phyloP scores from a whole-genome alignment of 371 early-diverging fungal species.

The Actinomortierella wolfii region DNA sequence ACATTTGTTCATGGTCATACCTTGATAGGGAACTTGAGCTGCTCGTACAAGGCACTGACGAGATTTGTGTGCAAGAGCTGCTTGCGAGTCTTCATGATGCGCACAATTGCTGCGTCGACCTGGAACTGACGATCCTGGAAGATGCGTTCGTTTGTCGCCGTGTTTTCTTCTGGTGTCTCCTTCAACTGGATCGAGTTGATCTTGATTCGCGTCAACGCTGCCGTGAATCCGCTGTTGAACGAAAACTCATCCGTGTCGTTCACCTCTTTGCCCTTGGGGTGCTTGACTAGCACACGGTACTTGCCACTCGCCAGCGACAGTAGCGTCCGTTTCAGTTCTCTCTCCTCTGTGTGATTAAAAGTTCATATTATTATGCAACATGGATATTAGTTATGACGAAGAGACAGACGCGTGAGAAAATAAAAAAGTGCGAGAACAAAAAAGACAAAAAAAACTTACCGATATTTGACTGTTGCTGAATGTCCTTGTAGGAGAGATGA shows the following conservation, averaged over 20 bases:
- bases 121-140: slow-evolving; percentile 82
- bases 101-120: slow-evolving; percentile 94
- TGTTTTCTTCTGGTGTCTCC: slow-evolving; percentile 76
- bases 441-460: slow-evolving; percentile 42
- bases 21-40: slow-evolving; percentile 80
- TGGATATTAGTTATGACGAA: neutral
- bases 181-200: slow-evolving; percentile 81
- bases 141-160: slow-evolving; percentile 73
- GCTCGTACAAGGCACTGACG: slow-evolving; percentile 71
- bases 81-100: slow-evolving; percentile 92
- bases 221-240: slow-evolving; percentile 72
- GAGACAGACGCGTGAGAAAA: neutral
- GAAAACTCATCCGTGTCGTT: slow-evolving; percentile 66
- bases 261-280: slow-evolving; percentile 55
- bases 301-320: slow-evolving; percentile 87
- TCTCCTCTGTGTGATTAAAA: slow-evolving; percentile 56
- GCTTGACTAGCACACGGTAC: slow-evolving; percentile 73
- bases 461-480: slow-evolving; percentile 63
- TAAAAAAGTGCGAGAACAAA: neutral
- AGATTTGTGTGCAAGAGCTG: slow-evolving; percentile 68
- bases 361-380: neutral
- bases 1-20: slow-evolving; percentile 43
- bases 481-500: slow-evolving; percentile 64
- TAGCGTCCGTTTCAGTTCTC: slow-evolving; percentile 78
- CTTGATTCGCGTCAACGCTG: slow-evolving; percentile 67